Conservation (phyloP, 345 rosid genomes). For the Cochlearia excelsa region DNA sequence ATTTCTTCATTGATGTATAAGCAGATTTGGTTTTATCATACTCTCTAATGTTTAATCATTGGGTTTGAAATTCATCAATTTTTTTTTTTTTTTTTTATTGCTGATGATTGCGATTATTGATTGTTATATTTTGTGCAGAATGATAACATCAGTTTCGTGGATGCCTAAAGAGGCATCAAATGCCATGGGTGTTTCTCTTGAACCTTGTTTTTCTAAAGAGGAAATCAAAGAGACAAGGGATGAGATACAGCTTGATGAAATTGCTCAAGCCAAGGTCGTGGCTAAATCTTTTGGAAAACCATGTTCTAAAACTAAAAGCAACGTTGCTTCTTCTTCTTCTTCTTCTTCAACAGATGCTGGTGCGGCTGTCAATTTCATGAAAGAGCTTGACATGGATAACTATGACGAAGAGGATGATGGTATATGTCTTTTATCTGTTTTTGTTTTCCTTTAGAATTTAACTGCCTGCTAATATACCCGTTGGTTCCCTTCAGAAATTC, state of each 20-base stretch:
- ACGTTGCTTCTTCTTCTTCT: conserved; percentile 30
- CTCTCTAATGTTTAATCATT: no score
- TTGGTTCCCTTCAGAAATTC: conserved; percentile 40
- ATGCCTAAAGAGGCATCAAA: no score
- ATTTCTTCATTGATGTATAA: no score
- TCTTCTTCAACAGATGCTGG: conserved; percentile 36
- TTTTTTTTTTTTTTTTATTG: no score
- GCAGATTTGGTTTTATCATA: no score
- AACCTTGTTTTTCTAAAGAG: not conserved
- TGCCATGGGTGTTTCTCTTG: no score
- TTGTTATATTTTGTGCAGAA: no score
- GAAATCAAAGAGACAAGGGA: conserved; percentile 37
- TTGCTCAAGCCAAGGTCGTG: conserved; percentile 52
- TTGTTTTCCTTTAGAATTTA: not conserved
- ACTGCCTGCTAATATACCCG: not conserved
- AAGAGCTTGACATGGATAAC: conserved; percentile 30
- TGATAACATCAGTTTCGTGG: no score
- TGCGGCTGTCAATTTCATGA: conserved; percentile 53
- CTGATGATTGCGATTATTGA: no score
- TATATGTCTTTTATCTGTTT: conserved; percentile 12
- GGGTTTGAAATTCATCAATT: no score
- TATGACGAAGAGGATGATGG: conserved; percentile 88
- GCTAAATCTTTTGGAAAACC: conserved; percentile 60
- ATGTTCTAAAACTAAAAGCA: conserved; percentile 40
- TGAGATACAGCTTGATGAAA: conserved; percentile 37